phyloP scores from a whole-genome alignment of 257 asterid genomes.

The Oldenlandia corymbosa region DNA sequence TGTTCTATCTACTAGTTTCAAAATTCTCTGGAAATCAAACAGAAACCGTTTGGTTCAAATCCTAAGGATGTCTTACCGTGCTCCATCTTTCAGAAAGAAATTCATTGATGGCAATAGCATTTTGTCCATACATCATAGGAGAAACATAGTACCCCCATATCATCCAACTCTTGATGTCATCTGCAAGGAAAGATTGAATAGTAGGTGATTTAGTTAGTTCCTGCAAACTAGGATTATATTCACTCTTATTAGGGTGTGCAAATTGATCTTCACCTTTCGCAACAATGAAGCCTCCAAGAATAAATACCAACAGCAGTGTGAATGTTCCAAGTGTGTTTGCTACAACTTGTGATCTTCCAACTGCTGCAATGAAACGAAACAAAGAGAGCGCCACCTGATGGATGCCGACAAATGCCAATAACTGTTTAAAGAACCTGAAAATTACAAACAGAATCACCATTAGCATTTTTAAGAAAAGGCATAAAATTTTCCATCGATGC shows the following conservation, averaged over 20 bases:
- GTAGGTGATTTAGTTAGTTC: neutral
- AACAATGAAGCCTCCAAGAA: conserved; percentile 72
- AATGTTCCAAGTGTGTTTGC: conserved; percentile 71
- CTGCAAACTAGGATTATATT: neutral
- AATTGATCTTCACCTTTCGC: conserved; percentile 43
- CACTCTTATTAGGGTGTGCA: neutral
- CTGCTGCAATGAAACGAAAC: conserved; percentile 74
- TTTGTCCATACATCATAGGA: conserved; percentile 92
- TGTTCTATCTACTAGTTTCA: neutral
- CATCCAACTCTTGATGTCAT: conserved; percentile 75
- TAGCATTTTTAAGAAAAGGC: neutral
- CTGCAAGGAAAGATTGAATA: conserved; percentile 24
- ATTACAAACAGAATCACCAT: neutral
- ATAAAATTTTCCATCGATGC: neutral
- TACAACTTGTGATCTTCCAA: conserved; percentile 67
- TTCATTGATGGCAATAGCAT: conserved; percentile 81
- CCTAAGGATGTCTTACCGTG: conserved; percentile 36
- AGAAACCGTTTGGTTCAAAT: neutral
- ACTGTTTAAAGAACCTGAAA: conserved; percentile 66
- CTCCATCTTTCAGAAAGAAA: conserved; percentile 85
- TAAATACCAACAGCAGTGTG: conserved; percentile 56
- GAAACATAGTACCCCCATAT: conserved; percentile 88
- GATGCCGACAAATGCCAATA: conserved; percentile 61
- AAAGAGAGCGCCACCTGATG: conserved; percentile 81
- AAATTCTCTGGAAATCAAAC: no score